phyloP scores from a whole-genome alignment of 768 basidiomycete genomes.

The Podaxis mareebaensis region DNA sequence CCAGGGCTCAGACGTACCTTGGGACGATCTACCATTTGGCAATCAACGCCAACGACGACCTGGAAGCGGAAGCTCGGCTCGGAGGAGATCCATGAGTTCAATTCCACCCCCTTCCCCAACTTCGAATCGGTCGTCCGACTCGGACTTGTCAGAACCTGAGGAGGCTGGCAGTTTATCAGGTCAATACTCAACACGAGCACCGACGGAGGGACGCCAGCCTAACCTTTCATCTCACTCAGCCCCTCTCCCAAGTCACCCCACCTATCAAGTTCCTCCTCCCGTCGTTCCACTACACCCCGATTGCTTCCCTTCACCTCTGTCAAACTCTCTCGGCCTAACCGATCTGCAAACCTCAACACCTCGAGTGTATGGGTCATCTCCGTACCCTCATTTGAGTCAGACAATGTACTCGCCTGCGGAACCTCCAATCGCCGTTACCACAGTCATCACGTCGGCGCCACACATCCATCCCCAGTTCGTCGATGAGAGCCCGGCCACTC shows the following conservation, averaged over 20 bases:
- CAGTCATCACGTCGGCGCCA: not conserved
- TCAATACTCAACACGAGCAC: not conserved
- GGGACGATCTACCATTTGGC: not conserved
- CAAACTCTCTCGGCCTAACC: not conserved
- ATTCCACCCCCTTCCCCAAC: not conserved
- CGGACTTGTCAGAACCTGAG: not conserved
- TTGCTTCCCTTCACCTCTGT: not conserved
- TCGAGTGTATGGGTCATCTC: too few species aligned
- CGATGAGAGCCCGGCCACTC: not conserved
- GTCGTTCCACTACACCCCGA: not conserved
- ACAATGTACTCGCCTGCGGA: too few species aligned
- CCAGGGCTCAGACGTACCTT: not conserved
- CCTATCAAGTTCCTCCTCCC: not conserved
- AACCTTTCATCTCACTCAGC: not conserved
- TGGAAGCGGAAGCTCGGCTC: not conserved
- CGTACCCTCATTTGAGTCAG: too few species aligned
- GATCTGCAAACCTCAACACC: not conserved
- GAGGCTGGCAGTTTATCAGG: not conserved
- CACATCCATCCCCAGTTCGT: not conserved
- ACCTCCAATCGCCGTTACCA: too few species aligned
- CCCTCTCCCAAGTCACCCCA: not conserved
- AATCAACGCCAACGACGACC: not conserved
- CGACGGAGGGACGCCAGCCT: too few species aligned
- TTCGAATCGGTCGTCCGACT: not conserved
- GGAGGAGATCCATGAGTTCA: not conserved